Evolutionary conservation across 164 flowering plant species (phyloP).

Genomic region (Cinnamomum chago): DNA sequence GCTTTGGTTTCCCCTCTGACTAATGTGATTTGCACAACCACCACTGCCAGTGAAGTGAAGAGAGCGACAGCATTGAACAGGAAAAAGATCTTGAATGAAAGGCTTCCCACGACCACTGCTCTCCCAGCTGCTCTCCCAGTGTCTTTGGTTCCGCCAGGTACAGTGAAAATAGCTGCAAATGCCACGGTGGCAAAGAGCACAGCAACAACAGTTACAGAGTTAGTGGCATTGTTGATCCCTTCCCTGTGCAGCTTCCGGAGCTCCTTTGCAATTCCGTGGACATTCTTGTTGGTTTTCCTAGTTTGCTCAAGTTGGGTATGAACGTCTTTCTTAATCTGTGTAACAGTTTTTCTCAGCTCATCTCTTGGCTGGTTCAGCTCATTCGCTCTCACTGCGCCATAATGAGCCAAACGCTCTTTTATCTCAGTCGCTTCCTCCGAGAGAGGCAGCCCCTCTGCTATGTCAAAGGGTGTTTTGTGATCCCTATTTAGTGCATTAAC

Average conservation of each 20-base stretch:
- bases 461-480: slow-evolving; percentile 68
- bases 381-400: slow-evolving; percentile 57
- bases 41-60: slow-evolving; percentile 75
- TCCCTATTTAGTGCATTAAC: slow-evolving; percentile 68
- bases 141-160: slow-evolving; percentile 60
- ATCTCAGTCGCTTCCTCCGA: slow-evolving; percentile 60
- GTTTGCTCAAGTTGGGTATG: slow-evolving; percentile 76
- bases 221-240: slow-evolving; percentile 80
- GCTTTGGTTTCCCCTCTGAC: slow-evolving; percentile 74
- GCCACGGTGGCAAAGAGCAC: slow-evolving; percentile 79
- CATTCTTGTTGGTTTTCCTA: slow-evolving; percentile 60
- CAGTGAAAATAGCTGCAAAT: slow-evolving; percentile 72
- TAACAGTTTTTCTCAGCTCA: slow-evolving; percentile 64
- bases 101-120: slow-evolving; percentile 45
- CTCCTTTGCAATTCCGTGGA: slow-evolving; percentile 60
- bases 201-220: slow-evolving; percentile 78
- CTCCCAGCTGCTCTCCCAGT: slow-evolving; percentile 49
- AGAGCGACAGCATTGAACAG: slow-evolving; percentile 64
- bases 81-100: slow-evolving; percentile 64
- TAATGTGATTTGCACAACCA: slow-evolving; percentile 70
- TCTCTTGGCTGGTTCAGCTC: slow-evolving; percentile 75
- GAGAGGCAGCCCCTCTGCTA: slow-evolving; percentile 59
- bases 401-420: slow-evolving; percentile 39
- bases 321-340: slow-evolving; percentile 64
- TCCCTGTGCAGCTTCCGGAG: slow-evolving; percentile 60